phyloP scores from a whole-genome alignment of 2,329 filamentous ascomycete genomes.

The Didymella segeticola region DNA sequence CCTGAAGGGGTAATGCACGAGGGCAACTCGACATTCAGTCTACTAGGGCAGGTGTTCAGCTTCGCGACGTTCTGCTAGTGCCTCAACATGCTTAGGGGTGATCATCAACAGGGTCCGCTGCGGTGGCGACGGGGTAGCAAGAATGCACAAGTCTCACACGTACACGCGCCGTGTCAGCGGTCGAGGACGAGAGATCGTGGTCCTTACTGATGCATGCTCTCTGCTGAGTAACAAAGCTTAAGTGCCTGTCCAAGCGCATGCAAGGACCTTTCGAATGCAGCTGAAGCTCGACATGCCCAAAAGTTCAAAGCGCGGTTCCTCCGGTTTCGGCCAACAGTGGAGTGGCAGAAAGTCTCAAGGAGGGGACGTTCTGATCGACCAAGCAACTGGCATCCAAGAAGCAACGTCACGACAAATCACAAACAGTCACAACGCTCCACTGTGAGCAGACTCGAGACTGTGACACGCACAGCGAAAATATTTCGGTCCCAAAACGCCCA shows the following conservation, averaged over 20 bases:
- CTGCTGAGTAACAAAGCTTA: background rate
- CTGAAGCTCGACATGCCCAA: slow-evolving; percentile 1
- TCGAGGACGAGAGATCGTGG: background rate
- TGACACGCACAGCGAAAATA: background rate
- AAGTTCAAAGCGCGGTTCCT: slow-evolving; percentile 10
- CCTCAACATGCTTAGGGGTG: slow-evolving; percentile 11
- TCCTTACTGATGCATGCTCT: background rate
- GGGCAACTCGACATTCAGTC: background rate
- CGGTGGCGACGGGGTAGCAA: background rate
- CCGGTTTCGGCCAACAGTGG: slow-evolving; percentile 16
- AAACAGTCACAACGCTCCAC: background rate
- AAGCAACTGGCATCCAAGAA: no score
- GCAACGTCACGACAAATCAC: background rate
- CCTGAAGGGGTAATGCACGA: slow-evolving; percentile 9
- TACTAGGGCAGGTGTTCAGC: slow-evolving; percentile 11
- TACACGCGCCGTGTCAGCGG: background rate
- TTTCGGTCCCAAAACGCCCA: background rate
- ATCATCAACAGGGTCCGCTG: slow-evolving; percentile 17
- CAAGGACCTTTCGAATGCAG: background rate
- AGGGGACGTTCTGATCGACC: background rate
- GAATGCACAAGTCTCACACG: background rate
- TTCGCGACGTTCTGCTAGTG: slow-evolving; percentile 9
- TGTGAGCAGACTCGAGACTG: background rate
- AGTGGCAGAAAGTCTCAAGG: slow-evolving; percentile 13
- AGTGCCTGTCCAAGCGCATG: background rate